These are phyloP conservation scores for Suhomyces tanzawaensis DNA, from an alignment of 805 yeast species.

Conservation along the genomic window DNA sequence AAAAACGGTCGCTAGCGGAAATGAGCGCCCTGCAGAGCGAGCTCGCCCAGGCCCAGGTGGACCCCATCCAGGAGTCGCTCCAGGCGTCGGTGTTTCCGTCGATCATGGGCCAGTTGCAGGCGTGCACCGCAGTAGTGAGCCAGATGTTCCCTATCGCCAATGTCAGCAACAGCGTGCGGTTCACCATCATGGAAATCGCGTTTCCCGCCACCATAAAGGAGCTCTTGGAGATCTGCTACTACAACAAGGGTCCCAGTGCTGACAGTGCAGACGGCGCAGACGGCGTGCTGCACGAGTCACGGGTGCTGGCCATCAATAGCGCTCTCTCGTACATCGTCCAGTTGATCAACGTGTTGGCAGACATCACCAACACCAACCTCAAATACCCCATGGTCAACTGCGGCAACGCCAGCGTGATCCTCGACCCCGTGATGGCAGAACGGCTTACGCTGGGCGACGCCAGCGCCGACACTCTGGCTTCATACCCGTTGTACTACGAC, in stretches of 20 bases:
- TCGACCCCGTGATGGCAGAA: conserved; percentile 19
- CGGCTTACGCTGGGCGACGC: background rate
- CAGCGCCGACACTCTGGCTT: background rate
- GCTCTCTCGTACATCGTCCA: conserved; percentile 31
- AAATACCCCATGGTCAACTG: conserved; percentile 26
- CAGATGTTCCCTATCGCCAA: conserved; percentile 29
- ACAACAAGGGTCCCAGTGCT: no score
- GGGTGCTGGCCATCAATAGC: conserved; percentile 30
- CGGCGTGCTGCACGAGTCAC: conserved; percentile 10
- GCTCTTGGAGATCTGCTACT: conserved; percentile 29
- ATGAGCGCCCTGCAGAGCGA: conserved; percentile 23
- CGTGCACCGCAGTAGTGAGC: conserved; percentile 15
- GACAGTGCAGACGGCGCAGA: conserved; percentile 1
- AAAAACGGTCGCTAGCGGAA: conserved; percentile 14
- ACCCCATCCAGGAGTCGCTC: conserved; percentile 27
- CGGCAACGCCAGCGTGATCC: conserved; percentile 22
- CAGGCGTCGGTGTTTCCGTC: conserved; percentile 20
- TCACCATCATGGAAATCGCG: conserved; percentile 32
- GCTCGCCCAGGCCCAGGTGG: conserved; percentile 24
- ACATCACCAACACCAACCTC: conserved; percentile 22
- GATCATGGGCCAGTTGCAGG: conserved; percentile 15
- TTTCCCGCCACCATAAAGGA: conserved; percentile 34
- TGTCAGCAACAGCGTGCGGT: conserved; percentile 19
- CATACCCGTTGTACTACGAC: conserved; percentile 31
- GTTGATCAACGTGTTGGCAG: conserved; percentile 23